These are phyloP conservation scores for Trichoderma sp. DNA, from an alignment of 2,329 filamentous ascomycete genomes.

Conservation along the genomic window DNA sequence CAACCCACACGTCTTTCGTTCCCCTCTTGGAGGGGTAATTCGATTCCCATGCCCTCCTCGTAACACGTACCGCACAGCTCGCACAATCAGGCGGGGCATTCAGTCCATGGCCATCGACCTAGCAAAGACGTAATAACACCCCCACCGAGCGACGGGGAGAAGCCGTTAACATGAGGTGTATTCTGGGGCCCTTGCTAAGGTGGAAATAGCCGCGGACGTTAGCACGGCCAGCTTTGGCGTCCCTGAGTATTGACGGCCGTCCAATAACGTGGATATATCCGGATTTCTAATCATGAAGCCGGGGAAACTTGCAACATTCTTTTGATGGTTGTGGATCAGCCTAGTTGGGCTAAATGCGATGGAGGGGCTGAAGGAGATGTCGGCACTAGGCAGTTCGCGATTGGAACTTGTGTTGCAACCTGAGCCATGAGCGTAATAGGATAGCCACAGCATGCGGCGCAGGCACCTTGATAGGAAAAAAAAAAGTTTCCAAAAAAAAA, in stretches of 20 bases:
- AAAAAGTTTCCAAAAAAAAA: background rate
- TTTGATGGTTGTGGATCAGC: background rate
- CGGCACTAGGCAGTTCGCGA: background rate
- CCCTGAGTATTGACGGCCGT: background rate
- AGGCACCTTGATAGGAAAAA: conserved; percentile 5
- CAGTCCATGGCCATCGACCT: background rate
- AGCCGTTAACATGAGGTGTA: background rate
- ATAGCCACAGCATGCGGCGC: background rate
- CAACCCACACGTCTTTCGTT: background rate
- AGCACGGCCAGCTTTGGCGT: background rate
- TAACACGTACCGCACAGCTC: background rate
- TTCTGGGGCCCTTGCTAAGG: background rate
- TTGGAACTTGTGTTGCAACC: background rate
- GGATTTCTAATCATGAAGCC: conserved; percentile 15
- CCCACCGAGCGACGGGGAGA: background rate
- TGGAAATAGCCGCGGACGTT: conserved; percentile 1
- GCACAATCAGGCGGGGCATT: conserved; percentile 1
- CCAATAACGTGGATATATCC: conserved; percentile 10
- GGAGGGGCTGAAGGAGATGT: background rate
- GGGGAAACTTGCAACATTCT: background rate
- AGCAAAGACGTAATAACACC: background rate
- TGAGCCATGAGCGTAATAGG: background rate
- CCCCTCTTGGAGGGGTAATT: background rate
- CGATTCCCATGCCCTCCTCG: background rate
- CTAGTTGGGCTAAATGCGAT: background rate